phyloP scores from a whole-genome alignment of 2,329 filamentous ascomycete genomes.

The Corynespora cassiicola region DNA sequence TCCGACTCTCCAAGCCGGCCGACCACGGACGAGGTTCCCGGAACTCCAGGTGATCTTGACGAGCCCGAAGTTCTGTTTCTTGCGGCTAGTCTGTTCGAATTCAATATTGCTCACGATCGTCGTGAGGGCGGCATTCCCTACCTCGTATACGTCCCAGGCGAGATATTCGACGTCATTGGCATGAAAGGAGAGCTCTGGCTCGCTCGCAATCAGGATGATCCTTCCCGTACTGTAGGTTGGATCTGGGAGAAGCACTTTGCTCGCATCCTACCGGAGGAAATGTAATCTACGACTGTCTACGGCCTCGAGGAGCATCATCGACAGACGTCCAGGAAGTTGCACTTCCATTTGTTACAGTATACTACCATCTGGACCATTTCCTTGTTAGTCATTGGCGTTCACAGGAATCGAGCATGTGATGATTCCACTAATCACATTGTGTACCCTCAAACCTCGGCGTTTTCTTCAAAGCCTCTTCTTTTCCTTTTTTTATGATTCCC shows the following conservation, averaged over 20 bases:
- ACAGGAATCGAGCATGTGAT: no score
- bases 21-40: conserved; percentile 29
- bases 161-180: conserved; percentile 76
- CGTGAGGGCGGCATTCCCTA: conserved; percentile 96
- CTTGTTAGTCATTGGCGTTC: no score
- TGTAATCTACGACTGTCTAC: no score
- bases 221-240: conserved; percentile 82
- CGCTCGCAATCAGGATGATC: conserved; percentile 95
- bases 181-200: conserved; percentile 98
- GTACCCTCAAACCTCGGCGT: no score
- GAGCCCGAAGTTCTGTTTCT: conserved; percentile 83
- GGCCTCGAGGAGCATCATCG: no score
- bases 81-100: conserved; percentile 93
- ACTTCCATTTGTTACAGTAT: no score
- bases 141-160: conserved; percentile 91
- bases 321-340: no score
- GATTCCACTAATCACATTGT: no score
- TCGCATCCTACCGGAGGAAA: conserved; percentile 46
- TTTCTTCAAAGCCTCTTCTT: no score
- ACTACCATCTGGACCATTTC: no score
- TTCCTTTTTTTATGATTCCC: conserved; percentile 12
- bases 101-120: conserved; percentile 92
- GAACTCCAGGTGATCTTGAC: conserved; percentile 53
- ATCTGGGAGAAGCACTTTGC: conserved; percentile 98
- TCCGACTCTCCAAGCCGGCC: conserved; percentile 59